Evolutionary conservation across 139 green algal genomes (phyloP).

Genomic region (Coelastrella sp.): DNA sequence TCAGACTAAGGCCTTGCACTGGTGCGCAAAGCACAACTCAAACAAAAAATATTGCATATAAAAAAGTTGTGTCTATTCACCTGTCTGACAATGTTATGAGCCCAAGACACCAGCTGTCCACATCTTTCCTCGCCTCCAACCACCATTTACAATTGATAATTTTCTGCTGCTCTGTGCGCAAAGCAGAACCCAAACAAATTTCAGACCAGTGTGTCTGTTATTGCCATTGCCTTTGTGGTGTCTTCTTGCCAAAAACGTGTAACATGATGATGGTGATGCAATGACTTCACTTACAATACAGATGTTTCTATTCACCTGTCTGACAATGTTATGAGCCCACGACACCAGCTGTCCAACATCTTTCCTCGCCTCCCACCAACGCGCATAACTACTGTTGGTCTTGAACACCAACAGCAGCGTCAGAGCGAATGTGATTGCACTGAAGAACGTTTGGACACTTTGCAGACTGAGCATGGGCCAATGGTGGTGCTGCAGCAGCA

Average conservation of each 20-base stretch:
- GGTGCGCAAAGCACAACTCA: too few relatives aligned
- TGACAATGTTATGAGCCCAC: constrained; percentile 30
- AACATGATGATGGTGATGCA: neutral
- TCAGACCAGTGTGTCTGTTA: neutral
- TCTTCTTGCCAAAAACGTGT: neutral
- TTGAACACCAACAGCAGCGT: constrained; percentile 75
- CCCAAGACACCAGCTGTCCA: constrained; percentile 46
- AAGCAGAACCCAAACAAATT: neutral
- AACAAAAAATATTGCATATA: neutral
- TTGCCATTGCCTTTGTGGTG: neutral
- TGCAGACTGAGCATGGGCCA: neutral
- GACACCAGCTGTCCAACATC: constrained; percentile 49
- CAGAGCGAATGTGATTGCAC: constrained; percentile 68
- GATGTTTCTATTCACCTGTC: constrained; percentile 23
- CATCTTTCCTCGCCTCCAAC: constrained; percentile 38
- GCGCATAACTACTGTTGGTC: constrained; percentile 66
- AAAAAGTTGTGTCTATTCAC: neutral
- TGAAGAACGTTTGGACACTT: constrained; percentile 37
- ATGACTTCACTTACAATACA: too few relatives aligned
- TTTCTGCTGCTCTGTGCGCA: too few relatives aligned
- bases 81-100: constrained; percentile 40
- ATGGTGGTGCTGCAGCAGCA: neutral
- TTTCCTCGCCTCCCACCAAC: constrained; percentile 68
- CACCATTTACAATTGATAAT: too few relatives aligned
- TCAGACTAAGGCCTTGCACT: too few relatives aligned